A percentile compares a stretch with the other conserved stretches of the same genome.
Evolutionary conservation across 1,139 yeast species (phyloP).

Genomic region (Kodamaea derodonti): DNA sequence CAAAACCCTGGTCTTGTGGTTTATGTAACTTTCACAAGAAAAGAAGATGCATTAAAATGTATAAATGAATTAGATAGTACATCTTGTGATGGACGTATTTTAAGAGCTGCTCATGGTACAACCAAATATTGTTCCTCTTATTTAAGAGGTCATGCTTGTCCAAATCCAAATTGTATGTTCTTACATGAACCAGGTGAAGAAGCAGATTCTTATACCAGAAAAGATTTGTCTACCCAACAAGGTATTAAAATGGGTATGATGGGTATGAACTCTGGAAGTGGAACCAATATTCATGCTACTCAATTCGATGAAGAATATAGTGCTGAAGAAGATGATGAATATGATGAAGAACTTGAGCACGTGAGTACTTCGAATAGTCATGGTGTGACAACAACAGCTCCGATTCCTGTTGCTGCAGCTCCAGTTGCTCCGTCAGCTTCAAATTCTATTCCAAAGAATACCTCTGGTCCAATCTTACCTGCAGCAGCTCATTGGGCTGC

Average conservation of each 20-base stretch:
- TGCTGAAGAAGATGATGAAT: slow-evolving; percentile 20
- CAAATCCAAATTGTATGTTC: slow-evolving; percentile 98
- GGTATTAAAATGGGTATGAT: slow-evolving; percentile 58
- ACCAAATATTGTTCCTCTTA: slow-evolving; percentile 97
- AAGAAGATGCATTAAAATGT: slow-evolving; percentile 93
- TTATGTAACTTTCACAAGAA: slow-evolving; percentile 87
- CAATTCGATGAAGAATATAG: slow-evolving; percentile 12
- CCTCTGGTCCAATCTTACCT: slow-evolving; percentile 41
- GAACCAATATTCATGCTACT: slow-evolving; percentile 11
- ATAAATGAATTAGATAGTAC: slow-evolving; percentile 94
- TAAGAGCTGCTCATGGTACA: slow-evolving; percentile 96
- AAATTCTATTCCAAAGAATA: slow-evolving; percentile 2
- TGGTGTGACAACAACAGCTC: slow-evolving; percentile 17
- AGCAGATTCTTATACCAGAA: slow-evolving; percentile 93
- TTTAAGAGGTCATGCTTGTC: slow-evolving; percentile 92
- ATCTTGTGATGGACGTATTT: slow-evolving; percentile 79
- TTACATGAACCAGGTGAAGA: slow-evolving; percentile 99
- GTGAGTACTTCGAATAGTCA: slow-evolving; percentile 8
- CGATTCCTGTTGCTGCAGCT: slow-evolving; percentile 10
- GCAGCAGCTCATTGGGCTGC: slow-evolving; percentile 60
- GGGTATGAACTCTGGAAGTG: slow-evolving; percentile 21
- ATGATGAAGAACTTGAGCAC: slow-evolving; percentile 11
- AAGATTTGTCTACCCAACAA: slow-evolving; percentile 83
- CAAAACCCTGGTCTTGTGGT: slow-evolving; percentile 84
- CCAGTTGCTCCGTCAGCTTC: slow-evolving; percentile 3